Evolutionary conservation across 345 rosid species (phyloP).

Genomic region (Eucalyptus guilfoylei): DNA sequence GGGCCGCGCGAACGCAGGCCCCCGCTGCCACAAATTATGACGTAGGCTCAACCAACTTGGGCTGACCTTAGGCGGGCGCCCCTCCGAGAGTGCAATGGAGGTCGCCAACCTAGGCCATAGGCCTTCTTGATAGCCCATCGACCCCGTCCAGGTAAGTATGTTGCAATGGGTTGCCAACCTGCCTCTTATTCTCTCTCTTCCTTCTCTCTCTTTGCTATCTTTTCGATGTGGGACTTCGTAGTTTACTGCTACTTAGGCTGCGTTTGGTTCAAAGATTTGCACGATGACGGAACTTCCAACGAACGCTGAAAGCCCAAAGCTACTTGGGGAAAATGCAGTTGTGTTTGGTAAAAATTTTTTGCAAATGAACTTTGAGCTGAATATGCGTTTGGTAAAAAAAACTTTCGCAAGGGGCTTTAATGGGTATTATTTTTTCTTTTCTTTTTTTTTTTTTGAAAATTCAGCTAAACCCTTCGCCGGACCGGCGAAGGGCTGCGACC

Average conservation of each 20-base stretch:
- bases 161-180: rapidly evolving
- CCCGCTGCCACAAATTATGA: not conserved
- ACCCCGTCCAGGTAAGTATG: not conserved
- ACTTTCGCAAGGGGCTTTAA: too few species aligned
- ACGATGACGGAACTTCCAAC: too few species aligned
- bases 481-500: too few species aligned
- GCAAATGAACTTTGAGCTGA: too few species aligned
- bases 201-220: not conserved
- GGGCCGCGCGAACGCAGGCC: not conserved
- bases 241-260: not conserved
- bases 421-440: too few species aligned
- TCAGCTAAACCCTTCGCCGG: too few species aligned
- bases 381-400: too few species aligned
- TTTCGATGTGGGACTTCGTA: not conserved
- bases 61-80: not conserved
- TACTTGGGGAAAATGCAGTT: too few species aligned
- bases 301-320: too few species aligned
- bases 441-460: too few species aligned
- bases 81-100: not conserved
- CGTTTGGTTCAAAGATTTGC: too few species aligned
- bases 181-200: not conserved
- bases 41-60: not conserved
- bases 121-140: not conserved
- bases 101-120: not conserved
- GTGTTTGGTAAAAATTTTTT: too few species aligned